A percentile compares a stretch with the other conserved stretches of the same genome.
These are phyloP conservation scores for Solanum pinnatisectum DNA, from an alignment of 257 asterid genomes.

Conservation along the genomic window DNA sequence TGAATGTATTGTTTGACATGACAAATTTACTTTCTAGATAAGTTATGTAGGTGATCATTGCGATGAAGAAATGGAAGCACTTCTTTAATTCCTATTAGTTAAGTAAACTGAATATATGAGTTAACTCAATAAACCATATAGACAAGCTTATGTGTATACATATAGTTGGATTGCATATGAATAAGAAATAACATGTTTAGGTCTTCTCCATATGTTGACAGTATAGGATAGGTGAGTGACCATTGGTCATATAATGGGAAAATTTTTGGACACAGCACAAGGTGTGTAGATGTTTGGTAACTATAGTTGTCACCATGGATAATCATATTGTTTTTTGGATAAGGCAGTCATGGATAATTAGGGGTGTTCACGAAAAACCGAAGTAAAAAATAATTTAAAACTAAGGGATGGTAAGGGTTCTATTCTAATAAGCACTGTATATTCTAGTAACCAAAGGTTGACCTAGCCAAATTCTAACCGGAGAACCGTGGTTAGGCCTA, in stretches of 20 bases:
- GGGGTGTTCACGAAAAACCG: neutral
- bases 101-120: neutral
- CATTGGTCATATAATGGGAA: neutral
- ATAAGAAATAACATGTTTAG: neutral
- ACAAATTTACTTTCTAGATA: neutral
- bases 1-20: neutral
- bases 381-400: neutral
- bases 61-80: neutral
- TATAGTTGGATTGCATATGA: neutral
- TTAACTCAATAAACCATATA: neutral
- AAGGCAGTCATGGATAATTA: neutral
- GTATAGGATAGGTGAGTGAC: neutral
- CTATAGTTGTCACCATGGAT: neutral
- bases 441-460: neutral
- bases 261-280: neutral
- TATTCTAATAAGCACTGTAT: neutral
- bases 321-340: neutral
- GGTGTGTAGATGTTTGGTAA: neutral
- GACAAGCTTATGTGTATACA: neutral
- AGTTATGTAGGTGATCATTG: neutral
- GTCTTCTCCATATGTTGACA: neutral
- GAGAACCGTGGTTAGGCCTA: neutral
- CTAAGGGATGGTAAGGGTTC: neutral
- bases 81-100: neutral
- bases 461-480: neutral